Percentiles rank a stretch among this genome's conserved stretches.
phyloP scores from a whole-genome alignment of 2,329 filamentous ascomycete genomes.

The Sporothrix humicola region DNA sequence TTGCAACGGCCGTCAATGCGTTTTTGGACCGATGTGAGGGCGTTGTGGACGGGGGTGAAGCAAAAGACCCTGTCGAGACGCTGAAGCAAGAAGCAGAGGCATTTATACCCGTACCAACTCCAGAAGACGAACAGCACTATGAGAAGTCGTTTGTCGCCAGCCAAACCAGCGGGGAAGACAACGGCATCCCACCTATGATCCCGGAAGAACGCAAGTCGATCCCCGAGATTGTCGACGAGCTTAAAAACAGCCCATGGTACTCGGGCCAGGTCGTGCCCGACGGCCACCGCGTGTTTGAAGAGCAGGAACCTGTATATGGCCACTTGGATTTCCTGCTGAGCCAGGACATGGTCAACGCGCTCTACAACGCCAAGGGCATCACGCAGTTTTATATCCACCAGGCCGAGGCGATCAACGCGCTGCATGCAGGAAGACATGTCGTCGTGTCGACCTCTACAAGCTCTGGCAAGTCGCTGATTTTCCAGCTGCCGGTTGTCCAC shows the following conservation, averaged over 20 bases:
- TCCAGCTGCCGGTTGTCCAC: conserved; percentile 90
- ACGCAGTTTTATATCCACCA: conserved; percentile 89
- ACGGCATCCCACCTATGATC: conserved; percentile 69
- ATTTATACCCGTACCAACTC: conserved; percentile 64
- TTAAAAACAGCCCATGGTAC: conserved; percentile 86
- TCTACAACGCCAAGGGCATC: conserved; percentile 91
- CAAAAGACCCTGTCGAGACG: conserved; percentile 68
- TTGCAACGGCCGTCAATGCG: conserved; percentile 73
- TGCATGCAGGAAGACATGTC: conserved; percentile 82
- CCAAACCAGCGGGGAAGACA: conserved; percentile 43
- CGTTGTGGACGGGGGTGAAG: conserved; percentile 47
- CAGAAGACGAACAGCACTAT: not conserved
- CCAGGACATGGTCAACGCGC: conserved; percentile 89
- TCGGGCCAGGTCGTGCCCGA: conserved; percentile 90
- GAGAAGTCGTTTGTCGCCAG: not conserved
- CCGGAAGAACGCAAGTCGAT: conserved; percentile 81
- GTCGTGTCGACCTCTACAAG: conserved; percentile 95
- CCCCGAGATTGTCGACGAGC: conserved; percentile 81
- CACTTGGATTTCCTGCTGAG: conserved; percentile 86
- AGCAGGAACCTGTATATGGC: conserved; percentile 80
- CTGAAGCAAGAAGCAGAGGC: conserved; percentile 63
- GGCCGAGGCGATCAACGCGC: conserved; percentile 86
- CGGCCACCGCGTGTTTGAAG: conserved; percentile 88
- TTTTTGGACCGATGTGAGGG: conserved; percentile 75
- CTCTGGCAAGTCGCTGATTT: conserved; percentile 97